Evolutionary conservation across 495 filamentous ascomycete genomes (phyloP).

Genomic region (Aspergillus affinis): DNA sequence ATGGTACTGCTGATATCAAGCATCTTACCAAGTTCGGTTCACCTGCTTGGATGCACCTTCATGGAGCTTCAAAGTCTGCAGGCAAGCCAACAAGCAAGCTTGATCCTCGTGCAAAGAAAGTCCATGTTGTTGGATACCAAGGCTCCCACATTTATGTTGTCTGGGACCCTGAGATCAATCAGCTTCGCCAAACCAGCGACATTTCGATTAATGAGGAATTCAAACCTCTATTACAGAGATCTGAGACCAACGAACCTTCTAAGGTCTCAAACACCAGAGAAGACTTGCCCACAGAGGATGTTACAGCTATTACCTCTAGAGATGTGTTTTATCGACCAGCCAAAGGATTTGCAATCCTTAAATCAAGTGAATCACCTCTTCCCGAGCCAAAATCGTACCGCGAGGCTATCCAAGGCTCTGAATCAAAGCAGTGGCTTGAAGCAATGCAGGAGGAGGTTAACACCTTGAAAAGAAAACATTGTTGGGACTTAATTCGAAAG

Average conservation of each 20-base stretch:
- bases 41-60: constrained; percentile 3
- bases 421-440: background rate
- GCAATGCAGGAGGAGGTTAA: constrained; percentile 1
- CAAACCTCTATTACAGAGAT: background rate
- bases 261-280: background rate
- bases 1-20: constrained; percentile 1
- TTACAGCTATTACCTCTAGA: background rate
- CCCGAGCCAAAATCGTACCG: constrained; percentile 1
- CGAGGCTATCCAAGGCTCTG: background rate
- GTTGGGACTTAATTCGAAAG: constrained; percentile 6
- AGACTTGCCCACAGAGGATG: constrained; percentile 2
- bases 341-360: constrained; percentile 1
- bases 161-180: constrained; percentile 4
- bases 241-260: background rate
- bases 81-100: constrained; percentile 2
- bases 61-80: constrained; percentile 2
- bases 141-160: constrained; percentile 1
- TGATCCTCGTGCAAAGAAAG: constrained; percentile 1
- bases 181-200: constrained; percentile 2
- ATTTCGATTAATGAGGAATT: constrained; percentile 5
- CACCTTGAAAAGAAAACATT: constrained; percentile 5
- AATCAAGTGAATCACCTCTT: constrained; percentile 3
- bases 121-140: constrained; percentile 1
- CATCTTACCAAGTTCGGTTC: constrained; percentile 4
- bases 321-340: constrained; percentile 1